A percentile compares a stretch with the other conserved stretches of the same genome.
phyloP scores from a whole-genome alignment of 495 filamentous ascomycete genomes.

The Penicillium atrosanguineum region DNA sequence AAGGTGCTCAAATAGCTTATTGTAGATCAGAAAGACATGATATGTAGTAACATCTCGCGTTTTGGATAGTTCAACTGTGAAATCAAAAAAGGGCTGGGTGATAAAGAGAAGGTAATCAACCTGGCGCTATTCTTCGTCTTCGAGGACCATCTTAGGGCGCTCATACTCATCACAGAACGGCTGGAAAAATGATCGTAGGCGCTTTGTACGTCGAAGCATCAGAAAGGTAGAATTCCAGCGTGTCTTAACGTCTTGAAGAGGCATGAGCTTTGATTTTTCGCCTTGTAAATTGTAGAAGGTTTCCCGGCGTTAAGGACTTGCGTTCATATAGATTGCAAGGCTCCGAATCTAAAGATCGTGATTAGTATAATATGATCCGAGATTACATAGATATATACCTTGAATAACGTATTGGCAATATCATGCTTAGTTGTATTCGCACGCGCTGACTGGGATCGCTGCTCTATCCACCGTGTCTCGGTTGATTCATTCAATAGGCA shows the following conservation, averaged over 20 bases:
- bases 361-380: too few relatives aligned
- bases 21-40: background rate
- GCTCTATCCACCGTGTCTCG: conserved; percentile 7
- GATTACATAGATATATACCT: conserved; percentile 1
- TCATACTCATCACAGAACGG: background rate
- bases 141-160: background rate
- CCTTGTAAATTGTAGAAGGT: conserved; percentile 10
- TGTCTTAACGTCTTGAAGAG: conserved; percentile 16
- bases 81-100: background rate
- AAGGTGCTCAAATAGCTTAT: background rate
- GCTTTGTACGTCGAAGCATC: background rate
- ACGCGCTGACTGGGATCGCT: too few relatives aligned
- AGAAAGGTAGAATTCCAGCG: conserved; percentile 2
- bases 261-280: conserved; percentile 8
- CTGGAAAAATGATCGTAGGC: background rate
- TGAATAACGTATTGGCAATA: conserved; percentile 13
- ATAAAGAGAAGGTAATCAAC: conserved; percentile 13
- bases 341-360: conserved; percentile 9
- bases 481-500: conserved; percentile 5
- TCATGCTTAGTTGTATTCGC: too few relatives aligned
- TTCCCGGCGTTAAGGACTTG: conserved; percentile 11
- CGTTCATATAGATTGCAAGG: conserved; percentile 12
- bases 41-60: background rate
- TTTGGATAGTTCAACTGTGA: background rate
- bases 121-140: conserved; percentile 11